These are phyloP conservation scores for Nicotiana benthamiana DNA, from an alignment of 257 asterid species.

Conservation along the genomic window DNA sequence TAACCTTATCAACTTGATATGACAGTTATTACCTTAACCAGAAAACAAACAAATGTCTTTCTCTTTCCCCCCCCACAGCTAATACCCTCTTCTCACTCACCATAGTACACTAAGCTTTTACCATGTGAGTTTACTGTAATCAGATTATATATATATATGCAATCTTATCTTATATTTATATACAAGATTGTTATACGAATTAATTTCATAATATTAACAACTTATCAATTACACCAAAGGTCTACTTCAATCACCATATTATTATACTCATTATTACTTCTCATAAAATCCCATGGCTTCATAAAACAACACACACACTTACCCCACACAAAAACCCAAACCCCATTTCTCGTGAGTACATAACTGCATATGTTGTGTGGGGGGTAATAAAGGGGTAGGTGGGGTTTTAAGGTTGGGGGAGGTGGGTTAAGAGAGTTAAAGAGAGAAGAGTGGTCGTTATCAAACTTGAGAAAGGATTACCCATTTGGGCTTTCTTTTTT, in stretches of 20 bases:
- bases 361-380: not conserved
- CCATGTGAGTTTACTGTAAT: too few relatives aligned
- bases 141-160: fast-evolving
- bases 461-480: constrained; percentile 36
- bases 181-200: too few relatives aligned
- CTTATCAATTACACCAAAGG: too few relatives aligned
- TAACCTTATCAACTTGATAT: not conserved
- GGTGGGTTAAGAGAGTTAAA: not conserved
- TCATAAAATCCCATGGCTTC: not conserved
- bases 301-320: not conserved
- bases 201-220: too few relatives aligned
- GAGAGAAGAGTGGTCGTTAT: constrained; percentile 29
- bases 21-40: constrained; percentile 3
- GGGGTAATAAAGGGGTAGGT: not conserved
- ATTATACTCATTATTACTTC: not conserved
- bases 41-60: constrained; percentile 17
- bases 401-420: not conserved
- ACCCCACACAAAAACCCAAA: not conserved
- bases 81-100: not conserved
- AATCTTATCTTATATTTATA: fast-evolving
- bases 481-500: constrained; percentile 24
- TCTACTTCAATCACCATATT: too few relatives aligned
- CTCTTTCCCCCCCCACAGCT: not conserved
- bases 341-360: constrained; percentile 8
- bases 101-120: too few relatives aligned